Evolutionary conservation across 805 yeast species (phyloP), one percentile per base, ranked within the genome.

Genomic region (Priceomyces haplophilus): DNA sequence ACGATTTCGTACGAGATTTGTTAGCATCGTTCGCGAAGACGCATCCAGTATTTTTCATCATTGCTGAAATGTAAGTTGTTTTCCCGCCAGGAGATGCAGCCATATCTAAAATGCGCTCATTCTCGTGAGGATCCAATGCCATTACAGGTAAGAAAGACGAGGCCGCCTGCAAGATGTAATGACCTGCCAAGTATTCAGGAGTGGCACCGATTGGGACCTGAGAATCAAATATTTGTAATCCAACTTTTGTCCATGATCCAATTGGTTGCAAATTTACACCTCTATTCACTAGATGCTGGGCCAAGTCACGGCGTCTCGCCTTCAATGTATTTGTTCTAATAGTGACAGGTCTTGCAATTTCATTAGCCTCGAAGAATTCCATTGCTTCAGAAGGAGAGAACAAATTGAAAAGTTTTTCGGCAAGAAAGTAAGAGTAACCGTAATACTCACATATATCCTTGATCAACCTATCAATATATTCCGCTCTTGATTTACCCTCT

Each of bases 161-260:
- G 17, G 99, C 99, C 34, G 99, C 99, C 68, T 93, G 99, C 56
- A 93, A 72, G 49, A 93, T 93, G 69, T 93, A 93, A 60, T 93
- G 96, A 58, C 99, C 99, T 11, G 98, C 95, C 58, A 93, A 74
- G 62, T 93, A 93, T 69, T 93, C 99, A 34, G 99, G 99, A 7
- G 99, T 93, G 35, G 99, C 99, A 66, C 99, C 99, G 54, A 93
- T 87, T 34, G 99, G 99, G n/a, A 93, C 98, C 65, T 90, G 98
- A 18, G 98, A 90, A 61, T 93, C 99, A 62, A 91, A 93, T 41
- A 93, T 83, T 67, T 93, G 99, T 51, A 93, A 74, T 48, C 99
- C 99, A 40, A 93, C 98, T 67, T 93, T 93, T 18, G 98, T 89
- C 99, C 99, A 93, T 33, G 86, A 72, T 39, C 98, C 98, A 55